These are phyloP conservation scores for Sanghuangporus baumii DNA, from an alignment of 1,284 basidiomycete genomes.

Conservation along the genomic window DNA sequence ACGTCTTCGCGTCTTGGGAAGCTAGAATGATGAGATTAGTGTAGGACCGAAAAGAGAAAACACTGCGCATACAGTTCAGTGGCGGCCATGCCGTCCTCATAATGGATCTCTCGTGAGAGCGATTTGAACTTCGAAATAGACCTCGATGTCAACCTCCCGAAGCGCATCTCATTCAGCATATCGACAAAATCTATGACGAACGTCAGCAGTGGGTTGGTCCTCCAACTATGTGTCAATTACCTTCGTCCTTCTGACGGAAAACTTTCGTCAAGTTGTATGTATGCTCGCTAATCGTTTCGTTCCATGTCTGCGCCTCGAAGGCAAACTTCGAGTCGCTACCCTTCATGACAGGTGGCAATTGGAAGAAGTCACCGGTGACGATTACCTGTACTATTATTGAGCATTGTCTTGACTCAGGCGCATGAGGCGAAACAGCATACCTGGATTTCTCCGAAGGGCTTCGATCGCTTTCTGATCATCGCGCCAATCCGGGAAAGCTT, in stretches of 20 bases:
- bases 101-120: constrained; percentile 53
- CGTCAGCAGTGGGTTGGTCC: neutral
- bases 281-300: constrained; percentile 58
- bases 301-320: constrained; percentile 88
- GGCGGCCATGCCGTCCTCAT: constrained; percentile 70
- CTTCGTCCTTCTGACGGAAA: constrained; percentile 64
- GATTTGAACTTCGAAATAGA: constrained; percentile 59
- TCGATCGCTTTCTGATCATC: constrained; percentile 52
- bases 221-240: constrained; percentile 12
- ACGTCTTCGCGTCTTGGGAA: constrained; percentile 66
- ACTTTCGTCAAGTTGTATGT: constrained; percentile 89
- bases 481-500: constrained; percentile 67
- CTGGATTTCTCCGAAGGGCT: constrained; percentile 95
- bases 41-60: neutral
- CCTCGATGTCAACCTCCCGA: constrained; percentile 55
- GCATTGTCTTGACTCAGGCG: neutral
- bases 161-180: constrained; percentile 92
- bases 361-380: constrained; percentile 94
- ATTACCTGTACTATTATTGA: constrained; percentile 49
- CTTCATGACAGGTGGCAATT: constrained; percentile 86
- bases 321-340: constrained; percentile 55
- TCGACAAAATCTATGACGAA: constrained; percentile 65
- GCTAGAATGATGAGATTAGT: constrained; percentile 19
- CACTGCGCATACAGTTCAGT: constrained; percentile 54
- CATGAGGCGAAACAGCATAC: constrained; percentile 32